Evolutionary conservation across 1,139 yeast species (phyloP), one percentile per base, ranked within the genome.

Genomic region (Wickerhamiella pararugosa): DNA sequence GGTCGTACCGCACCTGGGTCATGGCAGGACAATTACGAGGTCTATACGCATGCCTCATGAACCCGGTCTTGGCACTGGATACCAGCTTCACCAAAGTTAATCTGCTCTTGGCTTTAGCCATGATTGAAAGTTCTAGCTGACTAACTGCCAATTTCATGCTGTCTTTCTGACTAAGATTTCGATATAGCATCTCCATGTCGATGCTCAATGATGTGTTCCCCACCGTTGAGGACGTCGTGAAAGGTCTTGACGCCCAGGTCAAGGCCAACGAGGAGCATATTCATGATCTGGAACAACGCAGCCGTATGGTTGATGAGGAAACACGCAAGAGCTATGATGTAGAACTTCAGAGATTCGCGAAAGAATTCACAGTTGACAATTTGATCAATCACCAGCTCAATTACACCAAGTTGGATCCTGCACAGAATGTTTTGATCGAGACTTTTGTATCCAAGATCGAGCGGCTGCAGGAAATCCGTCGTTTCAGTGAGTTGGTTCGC

Each of bases 11-110:
- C 39, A 87, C 80, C 59, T 84, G 90, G 43, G 76, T 76, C 50
- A 87, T 77, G 46, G 74, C 67, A 39, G 82, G 82, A 5, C 93
- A 75, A 40, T 81, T 76, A 66, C 96, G 77, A 43, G 90, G 92
- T 43, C 87, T 74, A 45, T 76, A 69, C 50, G 86, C 75, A 62
- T 87, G 79, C 58, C 92, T 75, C 59, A 76, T 75, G 60, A 71
- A 81, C 2, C 96, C 96, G 1, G 96, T 86, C 53, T 79, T 73
- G 28, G 96, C 96, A 1, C 90, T 71, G 1, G 94, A 83, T 2
- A 83, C 65, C 50, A 84, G 67, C 54, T 76, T 76, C 43, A 79
- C 72, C 40, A 78, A 70, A 6, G 80, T 71, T 46, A 68, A 69
- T 54, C 71, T 70, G 30, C 72, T 63, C 58, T 70, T 70, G 37